Percentiles rank a stretch among this genome's conserved stretches.
phyloP scores from a whole-genome alignment of 2,329 filamentous ascomycete species.

The Exophiala viscosa region DNA sequence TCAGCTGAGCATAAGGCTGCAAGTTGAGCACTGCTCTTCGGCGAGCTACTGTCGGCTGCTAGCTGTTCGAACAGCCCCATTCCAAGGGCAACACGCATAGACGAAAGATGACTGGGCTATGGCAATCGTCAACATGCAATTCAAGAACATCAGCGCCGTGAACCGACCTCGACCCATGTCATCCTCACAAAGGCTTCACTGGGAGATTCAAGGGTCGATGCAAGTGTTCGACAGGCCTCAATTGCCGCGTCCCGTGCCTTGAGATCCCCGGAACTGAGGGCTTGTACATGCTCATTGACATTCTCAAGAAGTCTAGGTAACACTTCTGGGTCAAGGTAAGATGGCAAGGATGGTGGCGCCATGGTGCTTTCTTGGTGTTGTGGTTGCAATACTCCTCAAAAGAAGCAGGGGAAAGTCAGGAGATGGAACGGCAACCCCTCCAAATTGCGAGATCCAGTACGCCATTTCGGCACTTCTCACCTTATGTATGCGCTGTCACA shows the following conservation, averaged over 20 bases:
- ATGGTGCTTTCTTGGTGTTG: no score
- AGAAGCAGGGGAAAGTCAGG: no score
- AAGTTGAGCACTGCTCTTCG: constrained; percentile 8
- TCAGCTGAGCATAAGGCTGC: constrained; percentile 4
- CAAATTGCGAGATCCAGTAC: no score
- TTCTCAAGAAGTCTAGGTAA: neutral
- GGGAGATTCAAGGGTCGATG: constrained; percentile 5
- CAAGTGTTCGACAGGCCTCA: constrained; percentile 5
- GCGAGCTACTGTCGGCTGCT: neutral
- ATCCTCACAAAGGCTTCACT: constrained; percentile 10
- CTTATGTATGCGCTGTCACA: no score
- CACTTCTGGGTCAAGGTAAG: neutral
- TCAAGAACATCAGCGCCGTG: neutral
- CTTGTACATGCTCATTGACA: constrained; percentile 7
- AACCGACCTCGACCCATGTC: constrained; percentile 11
- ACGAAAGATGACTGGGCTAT: constrained; percentile 7
- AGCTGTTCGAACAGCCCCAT: constrained; percentile 7
- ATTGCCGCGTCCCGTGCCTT: constrained; percentile 8
- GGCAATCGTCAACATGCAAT: neutral
- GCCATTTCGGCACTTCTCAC: no score
- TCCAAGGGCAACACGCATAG: constrained; percentile 5
- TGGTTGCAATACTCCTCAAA: no score
- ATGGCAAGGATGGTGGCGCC: no score
- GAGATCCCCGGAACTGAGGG: constrained; percentile 4
- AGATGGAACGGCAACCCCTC: no score